Percentiles rank a stretch among this genome's conserved stretches.
These are phyloP conservation scores for Acer campestre DNA, from an alignment of 345 rosid genomes.

Conservation along the genomic window DNA sequence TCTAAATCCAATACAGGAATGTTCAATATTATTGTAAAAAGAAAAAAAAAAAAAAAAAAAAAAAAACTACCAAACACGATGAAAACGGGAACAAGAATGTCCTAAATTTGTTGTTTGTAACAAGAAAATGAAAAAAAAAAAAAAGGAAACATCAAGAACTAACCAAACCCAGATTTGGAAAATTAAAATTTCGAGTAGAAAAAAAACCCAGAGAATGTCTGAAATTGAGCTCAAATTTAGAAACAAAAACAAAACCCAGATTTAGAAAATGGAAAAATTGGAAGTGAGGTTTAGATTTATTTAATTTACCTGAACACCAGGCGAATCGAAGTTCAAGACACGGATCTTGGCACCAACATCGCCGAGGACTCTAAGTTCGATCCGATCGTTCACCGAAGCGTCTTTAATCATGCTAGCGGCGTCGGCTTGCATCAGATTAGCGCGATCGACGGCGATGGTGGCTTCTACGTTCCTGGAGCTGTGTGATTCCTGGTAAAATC, in stretches of 20 bases:
- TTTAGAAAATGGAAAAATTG: neutral
- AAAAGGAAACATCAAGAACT: too few species aligned
- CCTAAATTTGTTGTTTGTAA: too few species aligned
- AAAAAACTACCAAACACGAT: too few species aligned
- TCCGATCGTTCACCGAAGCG: slow-evolving; percentile 84
- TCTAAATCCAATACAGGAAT: neutral
- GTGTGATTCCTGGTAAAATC: slow-evolving; percentile 89
- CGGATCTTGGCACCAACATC: slow-evolving; percentile 97
- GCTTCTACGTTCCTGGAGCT: slow-evolving; percentile 76
- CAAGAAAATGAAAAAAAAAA: too few species aligned
- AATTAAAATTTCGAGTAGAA: too few species aligned
- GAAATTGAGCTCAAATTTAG: neutral
- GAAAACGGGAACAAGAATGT: too few species aligned
- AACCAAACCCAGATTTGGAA: too few species aligned
- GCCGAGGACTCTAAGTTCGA: slow-evolving; percentile 79
- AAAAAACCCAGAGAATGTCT: too few species aligned
- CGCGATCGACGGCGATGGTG: slow-evolving; percentile 77
- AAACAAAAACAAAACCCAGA: neutral
- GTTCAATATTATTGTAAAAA: neutral
- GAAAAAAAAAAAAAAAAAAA: too few species aligned
- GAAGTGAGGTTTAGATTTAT: neutral
- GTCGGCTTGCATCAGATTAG: slow-evolving; percentile 77
- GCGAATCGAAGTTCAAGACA: slow-evolving; percentile 85
- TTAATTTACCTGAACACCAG: slow-evolving; percentile 75
- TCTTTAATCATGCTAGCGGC: slow-evolving; percentile 78